Percentiles rank a stretch among this genome's conserved stretches.
Evolutionary conservation across 192 early-diverging fungal genomes (phyloP).

Genomic region (Tieghemiomyces parasiticus): DNA sequence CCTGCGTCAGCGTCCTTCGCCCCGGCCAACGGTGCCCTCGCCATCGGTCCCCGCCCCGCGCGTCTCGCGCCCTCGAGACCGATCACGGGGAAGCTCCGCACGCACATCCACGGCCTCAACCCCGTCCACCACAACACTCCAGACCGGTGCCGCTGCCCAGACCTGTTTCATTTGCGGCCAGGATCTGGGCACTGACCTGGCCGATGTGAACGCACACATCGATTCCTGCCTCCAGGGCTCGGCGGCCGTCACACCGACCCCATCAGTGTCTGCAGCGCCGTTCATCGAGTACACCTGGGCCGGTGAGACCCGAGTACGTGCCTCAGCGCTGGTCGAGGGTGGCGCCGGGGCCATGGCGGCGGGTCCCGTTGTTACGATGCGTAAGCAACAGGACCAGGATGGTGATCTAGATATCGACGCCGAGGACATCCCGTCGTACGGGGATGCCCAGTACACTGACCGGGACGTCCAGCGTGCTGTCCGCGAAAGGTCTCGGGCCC

Average conservation of each 20-base stretch:
- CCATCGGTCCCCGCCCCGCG: too few relatives aligned
- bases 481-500: constrained; percentile 20
- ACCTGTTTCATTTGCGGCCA: constrained; percentile 59
- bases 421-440: constrained; percentile 57
- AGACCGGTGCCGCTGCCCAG: too few relatives aligned
- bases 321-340: constrained; percentile 68
- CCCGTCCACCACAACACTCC: too few relatives aligned
- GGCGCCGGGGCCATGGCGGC: constrained; percentile 21
- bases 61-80: too few relatives aligned
- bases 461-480: constrained; percentile 36
- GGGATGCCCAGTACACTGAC: constrained; percentile 58
- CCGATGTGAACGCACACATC: constrained; percentile 58
- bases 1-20: too few relatives aligned
- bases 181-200: constrained; percentile 34
- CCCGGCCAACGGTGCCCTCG: too few relatives aligned
- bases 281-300: constrained; percentile 75
- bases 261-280: constrained; percentile 3
- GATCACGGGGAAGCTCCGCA: too few relatives aligned
- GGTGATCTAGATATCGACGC: constrained; percentile 75
- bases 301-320: constrained; percentile 61
- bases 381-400: constrained; percentile 44
- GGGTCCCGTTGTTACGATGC: constrained; percentile 15
- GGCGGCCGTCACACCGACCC: neutral
- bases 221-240: constrained; percentile 43
- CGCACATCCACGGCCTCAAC: too few relatives aligned